These are phyloP conservation scores for Hyphopichia burtonii DNA, from an alignment of 1,139 yeast genomes.

Conservation along the genomic window DNA sequence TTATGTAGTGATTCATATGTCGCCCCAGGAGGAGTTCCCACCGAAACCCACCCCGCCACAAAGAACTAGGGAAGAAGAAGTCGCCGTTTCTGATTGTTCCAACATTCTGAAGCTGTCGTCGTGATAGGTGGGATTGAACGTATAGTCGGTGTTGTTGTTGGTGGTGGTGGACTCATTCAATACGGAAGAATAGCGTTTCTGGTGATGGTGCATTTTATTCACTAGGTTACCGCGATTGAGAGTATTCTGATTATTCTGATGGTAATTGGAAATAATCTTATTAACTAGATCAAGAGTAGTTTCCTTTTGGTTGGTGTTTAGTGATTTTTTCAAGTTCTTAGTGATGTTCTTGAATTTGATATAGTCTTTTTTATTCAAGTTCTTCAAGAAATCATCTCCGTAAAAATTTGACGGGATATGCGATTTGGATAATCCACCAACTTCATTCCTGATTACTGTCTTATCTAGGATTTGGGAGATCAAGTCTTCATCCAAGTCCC, in stretches of 20 bases:
- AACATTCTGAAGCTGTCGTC: not conserved
- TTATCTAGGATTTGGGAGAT: constrained; percentile 11
- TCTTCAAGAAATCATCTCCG: constrained; percentile 34
- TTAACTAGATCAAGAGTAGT: constrained; percentile 9
- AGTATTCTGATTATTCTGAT: constrained; percentile 1
- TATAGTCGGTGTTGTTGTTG: not conserved
- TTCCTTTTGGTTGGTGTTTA: constrained; percentile 1
- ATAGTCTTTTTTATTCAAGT: constrained; percentile 24
- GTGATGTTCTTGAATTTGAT: constrained; percentile 20
- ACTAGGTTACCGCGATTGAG: not conserved
- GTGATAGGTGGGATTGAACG: constrained; percentile 1
- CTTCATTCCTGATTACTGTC: too few relatives aligned
- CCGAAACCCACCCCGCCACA: constrained; percentile 13
- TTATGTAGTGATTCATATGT: constrained; percentile 1
- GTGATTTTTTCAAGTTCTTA: constrained; percentile 5
- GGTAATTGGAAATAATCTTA: constrained; percentile 8
- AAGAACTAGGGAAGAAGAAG: constrained; percentile 16
- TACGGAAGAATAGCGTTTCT: constrained; percentile 8
- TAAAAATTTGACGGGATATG: constrained; percentile 16
- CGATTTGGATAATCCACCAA: not conserved
- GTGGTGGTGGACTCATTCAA: constrained; percentile 5
- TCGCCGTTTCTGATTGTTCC: constrained; percentile 12
- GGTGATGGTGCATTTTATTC: constrained; percentile 6
- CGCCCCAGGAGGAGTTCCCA: constrained; percentile 17
- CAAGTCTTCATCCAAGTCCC: constrained; percentile 44